Conservation (phyloP, 2,329 filamentous ascomycete species). For the Magnaporthiopsis rhizophila region DNA sequence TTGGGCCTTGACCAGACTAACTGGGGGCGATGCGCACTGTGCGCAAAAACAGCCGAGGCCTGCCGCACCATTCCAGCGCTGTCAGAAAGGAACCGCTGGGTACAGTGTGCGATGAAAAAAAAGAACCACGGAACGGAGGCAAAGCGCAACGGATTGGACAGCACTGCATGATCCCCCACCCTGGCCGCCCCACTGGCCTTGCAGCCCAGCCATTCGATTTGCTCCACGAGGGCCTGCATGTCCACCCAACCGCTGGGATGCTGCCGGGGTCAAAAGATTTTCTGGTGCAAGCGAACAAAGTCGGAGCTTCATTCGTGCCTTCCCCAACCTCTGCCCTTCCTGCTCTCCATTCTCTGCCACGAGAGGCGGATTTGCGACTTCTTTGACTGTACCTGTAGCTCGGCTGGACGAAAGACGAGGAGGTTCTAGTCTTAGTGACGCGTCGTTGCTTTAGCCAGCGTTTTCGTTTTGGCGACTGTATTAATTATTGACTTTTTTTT, state of each 20-base stretch:
- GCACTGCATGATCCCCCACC: slow-evolving; percentile 6
- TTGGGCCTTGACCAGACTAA: neutral
- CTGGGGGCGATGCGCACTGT: neutral
- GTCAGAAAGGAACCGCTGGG: too few relatives aligned
- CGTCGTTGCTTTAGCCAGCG: neutral
- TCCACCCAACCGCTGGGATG: slow-evolving; percentile 8
- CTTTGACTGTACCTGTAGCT: neutral
- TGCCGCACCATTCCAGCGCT: neutral
- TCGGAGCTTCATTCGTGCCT: slow-evolving; percentile 1
- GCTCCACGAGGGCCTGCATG: slow-evolving; percentile 9
- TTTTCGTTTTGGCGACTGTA: slow-evolving; percentile 2
- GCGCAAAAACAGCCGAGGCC: neutral
- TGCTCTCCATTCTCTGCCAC: neutral
- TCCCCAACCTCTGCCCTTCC: neutral
- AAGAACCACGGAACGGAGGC: neutral
- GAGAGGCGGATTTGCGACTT: neutral
- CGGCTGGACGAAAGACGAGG: neutral
- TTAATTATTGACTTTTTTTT: slow-evolving; percentile 1
- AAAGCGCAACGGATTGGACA: neutral
- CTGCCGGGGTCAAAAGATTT: slow-evolving; percentile 4
- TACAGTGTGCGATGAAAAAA: neutral
- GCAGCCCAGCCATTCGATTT: slow-evolving; percentile 8
- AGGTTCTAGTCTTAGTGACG: neutral
- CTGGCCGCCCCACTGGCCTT: neutral
- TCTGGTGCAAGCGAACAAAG: slow-evolving; percentile 1